Percentiles rank a stretch among this genome's conserved stretches.
Evolutionary conservation across 2,329 filamentous ascomycete species (phyloP).

Genomic region (Xylaria sp.): DNA sequence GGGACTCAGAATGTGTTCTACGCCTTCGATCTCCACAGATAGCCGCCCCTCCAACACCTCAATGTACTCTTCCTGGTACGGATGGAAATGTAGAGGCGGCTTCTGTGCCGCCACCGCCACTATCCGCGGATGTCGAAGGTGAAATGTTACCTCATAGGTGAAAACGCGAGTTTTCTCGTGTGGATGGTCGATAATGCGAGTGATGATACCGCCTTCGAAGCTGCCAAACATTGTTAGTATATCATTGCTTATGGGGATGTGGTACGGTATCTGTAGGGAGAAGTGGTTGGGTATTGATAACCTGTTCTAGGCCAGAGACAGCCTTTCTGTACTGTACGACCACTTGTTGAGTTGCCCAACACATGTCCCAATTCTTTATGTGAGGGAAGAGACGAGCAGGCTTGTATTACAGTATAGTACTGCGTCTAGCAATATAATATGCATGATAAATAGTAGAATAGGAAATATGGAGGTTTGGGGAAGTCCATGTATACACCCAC

Average conservation of each 20-base stretch:
- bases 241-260: background rate
- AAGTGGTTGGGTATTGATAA: background rate
- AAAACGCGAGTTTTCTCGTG: conserved; percentile 40
- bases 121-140: conserved; percentile 41
- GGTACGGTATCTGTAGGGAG: background rate
- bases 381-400: background rate
- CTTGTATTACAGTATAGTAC: background rate
- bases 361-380: too few relatives aligned
- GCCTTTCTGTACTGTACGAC: background rate
- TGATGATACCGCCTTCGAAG: conserved; percentile 45
- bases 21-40: conserved; percentile 45
- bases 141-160: conserved; percentile 45
- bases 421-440: background rate
- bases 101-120: conserved; percentile 41
- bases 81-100: conserved; percentile 49
- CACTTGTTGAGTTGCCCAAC: background rate
- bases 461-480: background rate
- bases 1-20: conserved; percentile 39
- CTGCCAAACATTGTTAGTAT: conserved; percentile 28
- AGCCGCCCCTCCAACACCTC: conserved; percentile 46
- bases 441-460: background rate
- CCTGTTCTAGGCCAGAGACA: background rate
- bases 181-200: conserved; percentile 42
- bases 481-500: conserved; percentile 11
- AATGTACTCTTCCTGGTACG: conserved; percentile 49